Percentiles rank a stretch among this genome's conserved stretches.
These are phyloP conservation scores for Ustilago sp. DNA, from an alignment of 1,284 basidiomycete genomes.

Conservation along the genomic window DNA sequence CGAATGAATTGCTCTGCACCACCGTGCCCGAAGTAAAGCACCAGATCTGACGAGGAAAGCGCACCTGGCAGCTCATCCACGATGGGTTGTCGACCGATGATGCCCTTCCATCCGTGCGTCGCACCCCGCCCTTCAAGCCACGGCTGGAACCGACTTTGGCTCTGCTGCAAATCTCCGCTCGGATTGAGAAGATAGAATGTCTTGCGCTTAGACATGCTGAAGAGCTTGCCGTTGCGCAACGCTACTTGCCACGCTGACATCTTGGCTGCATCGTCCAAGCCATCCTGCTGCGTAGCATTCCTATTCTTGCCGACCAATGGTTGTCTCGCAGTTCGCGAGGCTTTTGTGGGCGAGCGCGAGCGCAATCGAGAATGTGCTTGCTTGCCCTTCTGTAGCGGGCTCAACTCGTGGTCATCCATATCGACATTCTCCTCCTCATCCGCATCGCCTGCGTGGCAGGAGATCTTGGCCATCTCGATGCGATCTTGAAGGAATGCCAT, in stretches of 20 bases:
- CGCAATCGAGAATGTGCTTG: slow-evolving; percentile 19
- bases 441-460: slow-evolving; percentile 7
- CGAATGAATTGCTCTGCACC: slow-evolving; percentile 94
- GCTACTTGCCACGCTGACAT: slow-evolving; percentile 41
- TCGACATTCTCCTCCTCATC: slow-evolving; percentile 16
- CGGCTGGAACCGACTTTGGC: slow-evolving; percentile 82
- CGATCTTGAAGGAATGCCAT: slow-evolving; percentile 88
- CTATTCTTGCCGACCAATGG: slow-evolving; percentile 18
- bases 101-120: slow-evolving; percentile 84
- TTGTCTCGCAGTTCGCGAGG: slow-evolving; percentile 8
- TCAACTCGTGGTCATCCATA: slow-evolving; percentile 28
- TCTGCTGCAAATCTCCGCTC: slow-evolving; percentile 85
- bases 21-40: slow-evolving; percentile 90
- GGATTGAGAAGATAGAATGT: slow-evolving; percentile 92
- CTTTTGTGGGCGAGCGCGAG: slow-evolving; percentile 29
- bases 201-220: slow-evolving; percentile 46
- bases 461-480: slow-evolving; percentile 51
- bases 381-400: slow-evolving; percentile 44
- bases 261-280: not conserved
- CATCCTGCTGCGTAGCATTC: not conserved
- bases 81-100: slow-evolving; percentile 76
- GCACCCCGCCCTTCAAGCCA: slow-evolving; percentile 75
- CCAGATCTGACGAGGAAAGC: slow-evolving; percentile 55
- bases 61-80: slow-evolving; percentile 58
- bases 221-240: slow-evolving; percentile 48